A percentile compares a stretch with the other conserved stretches of the same genome.
Evolutionary conservation across 805 yeast genomes (phyloP).

Genomic region (Zygosaccharomyces rouxii): DNA sequence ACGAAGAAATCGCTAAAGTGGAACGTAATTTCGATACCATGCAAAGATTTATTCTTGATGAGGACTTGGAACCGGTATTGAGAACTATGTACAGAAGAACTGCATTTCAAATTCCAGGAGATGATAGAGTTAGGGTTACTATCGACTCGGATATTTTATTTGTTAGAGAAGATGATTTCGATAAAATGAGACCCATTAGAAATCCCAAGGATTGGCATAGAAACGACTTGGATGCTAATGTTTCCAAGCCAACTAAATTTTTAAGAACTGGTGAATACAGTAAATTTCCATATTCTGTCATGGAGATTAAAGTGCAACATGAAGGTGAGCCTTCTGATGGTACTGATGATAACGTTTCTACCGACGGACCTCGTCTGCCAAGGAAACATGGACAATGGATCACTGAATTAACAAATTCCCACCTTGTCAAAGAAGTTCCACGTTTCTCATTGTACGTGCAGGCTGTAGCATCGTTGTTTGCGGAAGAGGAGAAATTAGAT

Average conservation of each 20-base stretch:
- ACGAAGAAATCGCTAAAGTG: slow-evolving; percentile 47
- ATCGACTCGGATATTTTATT: slow-evolving; percentile 85
- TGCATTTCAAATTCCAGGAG: slow-evolving; percentile 98
- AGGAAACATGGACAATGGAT: slow-evolving; percentile 69
- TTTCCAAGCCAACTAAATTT: slow-evolving; percentile 62
- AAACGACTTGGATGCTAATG: slow-evolving; percentile 76
- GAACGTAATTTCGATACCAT: slow-evolving; percentile 54
- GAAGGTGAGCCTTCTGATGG: slow-evolving; percentile 24
- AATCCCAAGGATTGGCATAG: slow-evolving; percentile 90
- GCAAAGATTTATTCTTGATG: slow-evolving; percentile 57
- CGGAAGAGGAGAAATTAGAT: slow-evolving; percentile 80
- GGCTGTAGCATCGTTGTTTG: slow-evolving; percentile 81
- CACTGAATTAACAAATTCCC: slow-evolving; percentile 75
- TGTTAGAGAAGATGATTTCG: slow-evolving; percentile 88
- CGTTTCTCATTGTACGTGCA: slow-evolving; percentile 90
- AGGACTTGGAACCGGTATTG: slow-evolving; percentile 75
- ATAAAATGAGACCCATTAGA: slow-evolving; percentile 79
- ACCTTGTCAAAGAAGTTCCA: slow-evolving; percentile 89
- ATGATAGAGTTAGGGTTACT: slow-evolving; percentile 82
- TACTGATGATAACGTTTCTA: slow-evolving; percentile 35
- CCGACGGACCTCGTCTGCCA: slow-evolving; percentile 36
- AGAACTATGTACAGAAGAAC: slow-evolving; percentile 86
- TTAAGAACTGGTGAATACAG: slow-evolving; percentile 82
- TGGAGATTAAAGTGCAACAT: slow-evolving; percentile 75
- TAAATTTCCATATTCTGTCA: slow-evolving; percentile 79